These are phyloP conservation scores for Phytophthora idaei DNA, from an alignment of 352 stramenopile species.

Conservation along the genomic window DNA sequence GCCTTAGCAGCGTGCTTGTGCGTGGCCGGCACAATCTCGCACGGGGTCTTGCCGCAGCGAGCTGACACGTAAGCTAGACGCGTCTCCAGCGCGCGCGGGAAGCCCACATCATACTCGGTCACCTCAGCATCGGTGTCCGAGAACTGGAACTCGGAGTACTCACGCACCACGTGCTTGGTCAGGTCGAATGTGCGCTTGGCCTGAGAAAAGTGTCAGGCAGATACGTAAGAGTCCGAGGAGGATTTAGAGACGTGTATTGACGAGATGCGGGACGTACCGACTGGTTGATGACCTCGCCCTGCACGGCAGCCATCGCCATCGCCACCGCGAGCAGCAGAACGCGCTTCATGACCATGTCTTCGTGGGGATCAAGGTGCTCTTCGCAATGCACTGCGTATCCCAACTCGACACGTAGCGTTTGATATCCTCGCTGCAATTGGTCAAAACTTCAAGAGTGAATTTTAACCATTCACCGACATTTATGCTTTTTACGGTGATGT, in stretches of 20 bases:
- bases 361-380: constrained; percentile 8
- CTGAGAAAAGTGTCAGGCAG: constrained; percentile 22
- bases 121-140: constrained; percentile 60
- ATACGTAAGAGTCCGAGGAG: background rate
- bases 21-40: constrained; percentile 62
- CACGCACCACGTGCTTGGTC: constrained; percentile 83
- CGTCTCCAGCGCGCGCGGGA: constrained; percentile 58
- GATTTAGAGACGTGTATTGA: background rate
- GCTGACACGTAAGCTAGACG: constrained; percentile 66
- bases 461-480: constrained; percentile 18
- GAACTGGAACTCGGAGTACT: constrained; percentile 78
- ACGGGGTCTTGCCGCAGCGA: constrained; percentile 77
- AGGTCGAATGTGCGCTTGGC: constrained; percentile 82
- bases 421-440: constrained; percentile 22
- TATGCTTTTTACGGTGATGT: background rate
- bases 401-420: constrained; percentile 34
- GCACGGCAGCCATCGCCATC: constrained; percentile 34
- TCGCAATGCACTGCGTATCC: constrained; percentile 17
- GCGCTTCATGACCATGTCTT: constrained; percentile 41
- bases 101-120: constrained; percentile 65
- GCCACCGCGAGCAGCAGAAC: constrained; percentile 41
- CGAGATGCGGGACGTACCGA: constrained; percentile 41
- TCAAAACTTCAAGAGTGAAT: constrained; percentile 1
- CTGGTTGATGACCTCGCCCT: constrained; percentile 74
- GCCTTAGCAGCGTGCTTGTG: constrained; percentile 32